Base-by-base conservation (phyloP, 805 yeast species). In the Sungouiella thailandica region DNA sequence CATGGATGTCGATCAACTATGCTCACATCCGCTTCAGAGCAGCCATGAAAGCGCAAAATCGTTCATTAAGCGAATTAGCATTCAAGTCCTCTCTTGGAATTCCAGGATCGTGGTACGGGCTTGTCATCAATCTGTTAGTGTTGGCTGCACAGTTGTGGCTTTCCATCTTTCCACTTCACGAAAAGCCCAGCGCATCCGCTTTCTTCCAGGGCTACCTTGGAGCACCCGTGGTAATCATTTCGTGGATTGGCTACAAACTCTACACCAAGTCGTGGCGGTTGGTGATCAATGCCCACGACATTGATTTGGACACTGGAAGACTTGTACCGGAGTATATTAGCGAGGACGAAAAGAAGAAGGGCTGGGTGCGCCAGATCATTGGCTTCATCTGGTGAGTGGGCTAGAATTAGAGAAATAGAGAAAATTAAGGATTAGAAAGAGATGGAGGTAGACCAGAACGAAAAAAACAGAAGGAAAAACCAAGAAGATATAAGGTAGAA, bases 161-260 rank as follows among this genome's bases (percentile, higher is more conserved):
- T 31, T 80, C 83, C 7, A 55, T 78, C 32, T 77, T 65, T 50
- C 83, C 86, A 31, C 55, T 80, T 33, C 77, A 72, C n/a, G 48
- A 34, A 17, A 19, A 28, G 13, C 47, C 50, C 5, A 23, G 38
- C 18, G 50, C 46, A 25, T 13, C 22, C 6, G 35, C 12, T 23
- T 85, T 85, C 69, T 85, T 85, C 67, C 62, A 71, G 52, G 64
- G 75, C 17, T 84, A 79, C 57, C 63, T 85, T 47, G 76, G 86
- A 9, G 67, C 70, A 37, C 84, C 85, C 13, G 72, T 83, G 29
- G 65, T 81, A 25, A 35, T 84, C 23, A 72, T 58, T 2, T 72
- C 76, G 58, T 80, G 71, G 58, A 14, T 73, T 13, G 73, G 63
- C 39, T 82, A 80, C 66, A 80, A 79, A 59, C 28, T 76, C 25